Evolutionary conservation across 345 rosid species (phyloP).

Genomic region (Physaria fendleri): DNA sequence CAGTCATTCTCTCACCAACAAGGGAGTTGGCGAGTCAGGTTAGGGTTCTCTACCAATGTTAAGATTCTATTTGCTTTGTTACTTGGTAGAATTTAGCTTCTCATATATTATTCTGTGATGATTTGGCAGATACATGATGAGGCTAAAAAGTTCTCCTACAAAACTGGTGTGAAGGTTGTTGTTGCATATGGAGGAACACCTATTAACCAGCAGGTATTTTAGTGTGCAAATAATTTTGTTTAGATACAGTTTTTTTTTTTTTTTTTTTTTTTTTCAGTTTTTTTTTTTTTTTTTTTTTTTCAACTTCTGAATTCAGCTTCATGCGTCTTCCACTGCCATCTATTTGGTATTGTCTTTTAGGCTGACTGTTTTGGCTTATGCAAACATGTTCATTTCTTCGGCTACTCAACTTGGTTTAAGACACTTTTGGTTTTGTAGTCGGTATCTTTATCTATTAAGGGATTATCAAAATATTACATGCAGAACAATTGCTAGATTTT

Average conservation of each 20-base stretch:
- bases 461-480: neutral
- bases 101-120: neutral
- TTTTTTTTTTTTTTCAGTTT: neutral
- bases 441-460: neutral
- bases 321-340: neutral
- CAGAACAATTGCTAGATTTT: neutral
- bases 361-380: constrained; percentile 5
- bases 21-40: constrained; percentile 97
- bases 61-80: neutral
- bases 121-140: constrained; percentile 88
- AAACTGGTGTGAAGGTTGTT: constrained; percentile 94
- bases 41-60: constrained; percentile 25
- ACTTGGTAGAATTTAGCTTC: constrained; percentile 1
- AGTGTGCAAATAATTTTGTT: neutral
- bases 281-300: neutral
- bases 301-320: neutral
- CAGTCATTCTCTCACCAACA: constrained; percentile 96
- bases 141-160: constrained; percentile 91
- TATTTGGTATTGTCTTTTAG: neutral
- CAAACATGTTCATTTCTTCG: neutral
- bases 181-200: constrained; percentile 99
- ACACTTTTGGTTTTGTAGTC: neutral
- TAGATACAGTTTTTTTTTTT: neutral
- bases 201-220: constrained; percentile 67
- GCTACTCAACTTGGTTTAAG: neutral